Percentiles rank a stretch among this genome's conserved stretches.
Conservation (phyloP, 345 rosid genomes). For the Arabis alpina region DNA sequence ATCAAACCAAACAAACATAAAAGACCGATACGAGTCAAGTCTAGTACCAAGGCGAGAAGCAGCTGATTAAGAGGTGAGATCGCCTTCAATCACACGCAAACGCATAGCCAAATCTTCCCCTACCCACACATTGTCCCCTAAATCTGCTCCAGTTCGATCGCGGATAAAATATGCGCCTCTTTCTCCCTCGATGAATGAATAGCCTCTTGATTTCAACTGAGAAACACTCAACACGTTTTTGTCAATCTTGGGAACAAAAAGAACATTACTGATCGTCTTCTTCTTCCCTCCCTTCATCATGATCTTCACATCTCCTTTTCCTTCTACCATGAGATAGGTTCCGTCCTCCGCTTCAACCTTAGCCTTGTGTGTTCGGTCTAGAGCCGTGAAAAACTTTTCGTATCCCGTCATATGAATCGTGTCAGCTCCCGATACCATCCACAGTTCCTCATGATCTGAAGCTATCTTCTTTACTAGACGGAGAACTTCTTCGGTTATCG, state of each 20-base stretch:
- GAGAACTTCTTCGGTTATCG: too few relatives aligned
- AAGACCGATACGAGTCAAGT: too few relatives aligned
- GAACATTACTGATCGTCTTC: constrained; percentile 9
- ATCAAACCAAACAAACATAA: background rate
- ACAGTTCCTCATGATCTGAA: background rate
- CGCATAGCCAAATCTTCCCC: background rate
- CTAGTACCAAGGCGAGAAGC: background rate
- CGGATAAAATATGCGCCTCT: background rate
- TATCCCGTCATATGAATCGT: constrained; percentile 16
- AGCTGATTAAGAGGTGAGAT: background rate
- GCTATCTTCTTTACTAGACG: too few relatives aligned
- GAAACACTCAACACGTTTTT: constrained; percentile 15
- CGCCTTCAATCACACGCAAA: constrained; percentile 24
- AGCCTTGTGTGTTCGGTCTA: constrained; percentile 13
- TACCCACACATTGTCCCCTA: constrained; percentile 2
- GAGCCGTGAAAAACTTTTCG: constrained; percentile 7
- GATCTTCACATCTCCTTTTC: constrained; percentile 20
- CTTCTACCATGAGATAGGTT: background rate
- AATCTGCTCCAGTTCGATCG: constrained; percentile 17
- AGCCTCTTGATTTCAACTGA: constrained; percentile 8
- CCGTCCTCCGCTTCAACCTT: background rate
- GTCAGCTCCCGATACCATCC: constrained; percentile 11
- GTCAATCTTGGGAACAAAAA: constrained; percentile 13
- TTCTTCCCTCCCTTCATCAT: constrained; percentile 25
- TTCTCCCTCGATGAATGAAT: background rate